Conservation (phyloP, 805 yeast species). For the Suhomyces emberorum region DNA sequence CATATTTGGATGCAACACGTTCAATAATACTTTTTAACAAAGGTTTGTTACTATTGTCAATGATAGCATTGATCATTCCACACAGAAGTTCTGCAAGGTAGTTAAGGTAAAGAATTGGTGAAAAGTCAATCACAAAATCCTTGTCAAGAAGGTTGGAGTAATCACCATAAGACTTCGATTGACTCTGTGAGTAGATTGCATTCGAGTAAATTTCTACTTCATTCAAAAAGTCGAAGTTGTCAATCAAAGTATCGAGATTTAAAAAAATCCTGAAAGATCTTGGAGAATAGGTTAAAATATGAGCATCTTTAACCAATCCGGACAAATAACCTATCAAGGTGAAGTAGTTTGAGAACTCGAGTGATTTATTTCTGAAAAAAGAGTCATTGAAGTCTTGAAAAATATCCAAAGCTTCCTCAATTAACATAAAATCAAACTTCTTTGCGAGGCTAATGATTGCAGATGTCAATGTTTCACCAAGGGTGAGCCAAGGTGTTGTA, state of each 20-base stretch:
- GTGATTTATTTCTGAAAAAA: slow-evolving; percentile 19
- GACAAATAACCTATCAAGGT: slow-evolving; percentile 33
- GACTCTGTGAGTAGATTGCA: slow-evolving; percentile 11
- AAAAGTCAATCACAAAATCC: slow-evolving; percentile 28
- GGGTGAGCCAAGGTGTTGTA: slow-evolving; percentile 33
- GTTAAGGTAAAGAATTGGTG: slow-evolving; percentile 36
- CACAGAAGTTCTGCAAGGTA: slow-evolving; percentile 33
- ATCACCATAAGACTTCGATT: slow-evolving; percentile 9
- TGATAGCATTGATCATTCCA: slow-evolving; percentile 29
- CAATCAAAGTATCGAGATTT: slow-evolving; percentile 34
- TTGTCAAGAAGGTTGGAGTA: slow-evolving; percentile 17
- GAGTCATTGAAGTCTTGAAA: slow-evolving; percentile 24
- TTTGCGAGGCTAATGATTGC: slow-evolving; percentile 32
- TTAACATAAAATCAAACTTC: slow-evolving; percentile 17
- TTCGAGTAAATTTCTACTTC: slow-evolving; percentile 32
- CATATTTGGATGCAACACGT: slow-evolving; percentile 19
- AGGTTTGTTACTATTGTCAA: slow-evolving; percentile 20
- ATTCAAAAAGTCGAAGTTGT: slow-evolving; percentile 36
- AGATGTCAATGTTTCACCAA: slow-evolving; percentile 31
- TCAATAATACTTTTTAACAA: slow-evolving; percentile 29
- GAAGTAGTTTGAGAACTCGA: slow-evolving; percentile 31
- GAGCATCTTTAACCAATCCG: slow-evolving; percentile 27
- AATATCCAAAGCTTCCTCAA: slow-evolving; percentile 24
- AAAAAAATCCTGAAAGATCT: slow-evolving; percentile 28
- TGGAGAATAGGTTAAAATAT: slow-evolving; percentile 21